Base-by-base conservation (phyloP, 2,329 filamentous ascomycete species). In the Claviceps sp. region DNA sequence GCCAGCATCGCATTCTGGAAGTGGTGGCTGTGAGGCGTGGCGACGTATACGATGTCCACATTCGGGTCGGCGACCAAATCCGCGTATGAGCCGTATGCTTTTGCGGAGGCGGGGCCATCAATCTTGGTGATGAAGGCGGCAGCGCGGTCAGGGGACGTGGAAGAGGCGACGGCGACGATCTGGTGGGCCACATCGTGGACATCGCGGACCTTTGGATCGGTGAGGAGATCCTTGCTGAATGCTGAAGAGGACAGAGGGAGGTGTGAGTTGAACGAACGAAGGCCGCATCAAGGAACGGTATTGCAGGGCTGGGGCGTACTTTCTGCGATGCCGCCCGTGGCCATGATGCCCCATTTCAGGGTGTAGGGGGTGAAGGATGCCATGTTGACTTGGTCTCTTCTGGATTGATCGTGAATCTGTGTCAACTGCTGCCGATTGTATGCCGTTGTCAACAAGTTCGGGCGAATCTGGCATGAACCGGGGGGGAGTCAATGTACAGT, bases 1-100 rank as follows among this genome's bases (percentile, higher is more conserved):
- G 83, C 85, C n/a, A 94, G 77, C 80, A 89, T 87, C 57, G 81
- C 79, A 69, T 95, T 91, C 67, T 94, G 88, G 72, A 90, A 95
- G 72, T 95, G 89, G 67, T 95, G 89, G 60, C 86, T 90, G 71
- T 95, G 89, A 16, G 89, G 89, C 4, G 89, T 95, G 24, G 88
- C 89, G 52, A 95, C 80, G 68, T 95, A 95, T 69, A 95, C 70
- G 60, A 94, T 87, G 66, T 95, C 87, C 58, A 95, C 78, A 60
- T 87, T 78, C 6, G 84, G 72, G 64, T 95, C 87, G 49, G 78
- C 77, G 26, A 91, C 88, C 30, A 95, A 78, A 64, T 89, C 86
- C 56, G 82, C 76, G 68, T 95, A 95, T 11, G 84, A 87, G 54
- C 85, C 87, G 64, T 95, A 94, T 10, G 84, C 76, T 60, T 80